Base-by-base conservation (phyloP, 495 filamentous ascomycete species). In the Penicillium simplicissimum region DNA sequence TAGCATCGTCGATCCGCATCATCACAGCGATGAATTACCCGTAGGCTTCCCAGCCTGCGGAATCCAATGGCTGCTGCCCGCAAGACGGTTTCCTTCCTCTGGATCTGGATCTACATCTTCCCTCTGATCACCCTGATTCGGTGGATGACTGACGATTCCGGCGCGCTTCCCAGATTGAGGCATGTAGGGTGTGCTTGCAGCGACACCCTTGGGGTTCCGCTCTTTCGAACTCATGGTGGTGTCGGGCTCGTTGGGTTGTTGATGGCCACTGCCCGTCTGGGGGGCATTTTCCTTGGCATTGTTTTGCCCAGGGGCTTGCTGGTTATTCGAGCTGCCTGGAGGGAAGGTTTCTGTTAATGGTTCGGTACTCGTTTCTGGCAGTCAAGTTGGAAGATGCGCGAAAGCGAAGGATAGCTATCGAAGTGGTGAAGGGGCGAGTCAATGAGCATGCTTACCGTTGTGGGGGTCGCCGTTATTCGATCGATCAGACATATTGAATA, bases 401-500 rank as follows among this genome's bases (percentile, higher is more conserved):
- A 8, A 17, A 42, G 14, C 40, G n/a, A 19, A n/a, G 15, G n/a
- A 15, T 17, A 14, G 8, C 1, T 42, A n/a, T 42, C 38, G 38
- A 0, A 6, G 38, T 17, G 1, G 38, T n/a, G 7, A 8, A 42
- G 9, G n/a, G 19, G 31, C 35, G 34, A 35, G 33, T 37, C 7
- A 5, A 23, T 19, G 14, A 10, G 34, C 4, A 37, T 8, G 31
- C 52, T 54, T 54, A 54, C 47, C 47, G 15, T 51, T n/a, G 52
- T 8, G 52, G 37, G 15, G 31, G 8, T 33, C 31, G 15, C 17
- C 17, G 34, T 51, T 51, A 23, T 10, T 51, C 25, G 52, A 35
- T 54, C 34, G 31, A 33, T 51, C 47, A 25, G 47, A 51, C 47
- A 51, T 51, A 28, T 31, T 51, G 47, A 14, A 51, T n/a, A n/a